Conservation (phyloP, 2,329 filamentous ascomycete genomes). For the Colletotrichum limetticola region DNA sequence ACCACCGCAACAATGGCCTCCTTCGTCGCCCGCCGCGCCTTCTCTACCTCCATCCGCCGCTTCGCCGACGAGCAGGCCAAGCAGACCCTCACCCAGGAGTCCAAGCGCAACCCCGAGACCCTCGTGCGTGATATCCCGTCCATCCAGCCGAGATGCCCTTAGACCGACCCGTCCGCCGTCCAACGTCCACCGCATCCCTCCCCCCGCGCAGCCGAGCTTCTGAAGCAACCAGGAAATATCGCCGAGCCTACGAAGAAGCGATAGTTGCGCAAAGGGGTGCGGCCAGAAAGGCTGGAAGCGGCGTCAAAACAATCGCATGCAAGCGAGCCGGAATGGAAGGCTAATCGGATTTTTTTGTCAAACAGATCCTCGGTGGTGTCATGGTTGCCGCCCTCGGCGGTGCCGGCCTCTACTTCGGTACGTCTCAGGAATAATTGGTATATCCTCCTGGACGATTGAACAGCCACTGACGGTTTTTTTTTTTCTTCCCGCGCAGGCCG, state of each 20-base stretch:
- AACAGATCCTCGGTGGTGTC: constrained; percentile 87
- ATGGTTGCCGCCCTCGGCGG: constrained; percentile 90
- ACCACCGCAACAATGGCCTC: constrained; percentile 62
- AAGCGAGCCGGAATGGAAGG: neutral
- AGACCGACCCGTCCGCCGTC: neutral
- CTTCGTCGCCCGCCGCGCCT: constrained; percentile 65
- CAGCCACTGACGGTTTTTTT: neutral
- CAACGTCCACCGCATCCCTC: constrained; percentile 34
- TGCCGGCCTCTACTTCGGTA: constrained; percentile 91
- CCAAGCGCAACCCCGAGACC: constrained; percentile 63
- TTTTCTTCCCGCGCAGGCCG: constrained; percentile 64
- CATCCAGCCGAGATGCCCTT: constrained; percentile 6
- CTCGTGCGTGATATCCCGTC: constrained; percentile 50
- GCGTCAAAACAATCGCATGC: neutral
- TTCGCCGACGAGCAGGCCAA: constrained; percentile 53
- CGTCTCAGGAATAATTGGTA: constrained; percentile 38
- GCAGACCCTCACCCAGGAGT: constrained; percentile 65
- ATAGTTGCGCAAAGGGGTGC: neutral
- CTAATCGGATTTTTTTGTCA: constrained; percentile 20
- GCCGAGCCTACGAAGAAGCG: neutral
- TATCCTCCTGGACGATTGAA: constrained; percentile 20
- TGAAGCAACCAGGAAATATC: neutral
- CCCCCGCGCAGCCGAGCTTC: neutral
- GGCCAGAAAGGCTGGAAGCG: neutral
- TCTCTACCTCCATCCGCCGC: constrained; percentile 65